These are phyloP conservation scores for Fusarium miscanthi DNA, from an alignment of 2,329 filamentous ascomycete species.

Conservation along the genomic window DNA sequence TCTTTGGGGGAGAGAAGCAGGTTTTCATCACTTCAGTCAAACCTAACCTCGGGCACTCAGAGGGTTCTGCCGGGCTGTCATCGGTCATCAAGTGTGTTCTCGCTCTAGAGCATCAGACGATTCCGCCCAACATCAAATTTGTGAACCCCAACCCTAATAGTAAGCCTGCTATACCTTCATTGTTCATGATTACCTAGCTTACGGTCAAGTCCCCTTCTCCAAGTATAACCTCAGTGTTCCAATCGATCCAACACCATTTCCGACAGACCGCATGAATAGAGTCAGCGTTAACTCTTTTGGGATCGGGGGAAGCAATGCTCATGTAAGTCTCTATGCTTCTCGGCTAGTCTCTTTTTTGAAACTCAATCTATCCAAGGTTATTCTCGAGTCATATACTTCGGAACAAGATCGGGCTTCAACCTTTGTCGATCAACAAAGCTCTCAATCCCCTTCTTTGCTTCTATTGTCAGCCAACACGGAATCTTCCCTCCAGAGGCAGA, in stretches of 20 bases:
- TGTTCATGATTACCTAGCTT: fast-evolving
- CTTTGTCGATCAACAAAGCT: background rate
- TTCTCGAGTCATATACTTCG: slow-evolving; percentile 34
- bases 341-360: background rate
- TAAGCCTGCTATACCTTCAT: background rate
- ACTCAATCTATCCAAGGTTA: background rate
- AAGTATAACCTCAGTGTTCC: slow-evolving; percentile 22
- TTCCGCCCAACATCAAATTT: slow-evolving; percentile 43
- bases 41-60: slow-evolving; percentile 52
- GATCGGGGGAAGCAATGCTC: slow-evolving; percentile 45
- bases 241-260: slow-evolving; percentile 21
- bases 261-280: background rate
- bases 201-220: background rate
- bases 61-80: slow-evolving; percentile 40
- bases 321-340: background rate
- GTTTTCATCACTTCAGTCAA: slow-evolving; percentile 47
- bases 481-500: slow-evolving; percentile 2
- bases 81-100: slow-evolving; percentile 44
- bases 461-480: slow-evolving; percentile 34
- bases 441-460: slow-evolving; percentile 4
- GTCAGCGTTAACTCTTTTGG: slow-evolving; percentile 47
- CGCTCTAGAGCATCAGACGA: slow-evolving; percentile 34
- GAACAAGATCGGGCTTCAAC: background rate
- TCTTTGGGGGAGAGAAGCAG: background rate
- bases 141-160: slow-evolving; percentile 38